Base-by-base conservation (phyloP, 257 asterid species). In the Nicotiana otophora region DNA sequence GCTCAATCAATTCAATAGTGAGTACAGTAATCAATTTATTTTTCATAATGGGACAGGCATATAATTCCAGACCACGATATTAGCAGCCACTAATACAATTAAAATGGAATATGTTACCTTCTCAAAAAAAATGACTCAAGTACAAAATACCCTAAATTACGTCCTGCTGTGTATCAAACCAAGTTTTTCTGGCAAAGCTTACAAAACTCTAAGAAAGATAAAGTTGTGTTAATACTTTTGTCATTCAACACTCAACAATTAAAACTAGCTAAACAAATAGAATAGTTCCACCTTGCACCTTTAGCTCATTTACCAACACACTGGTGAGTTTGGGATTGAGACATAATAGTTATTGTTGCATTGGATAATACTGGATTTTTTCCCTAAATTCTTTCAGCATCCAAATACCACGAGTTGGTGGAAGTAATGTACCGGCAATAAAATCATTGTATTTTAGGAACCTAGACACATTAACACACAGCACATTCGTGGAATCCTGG, bases 241-340 rank as follows among this genome's bases (percentile, higher is more conserved):
- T 46, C 57, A 42, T 72, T 72, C 78, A 10, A 12, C 78, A 46
- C 36, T 46, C 14, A 0, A 42, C 23, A 72, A 42, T 20, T 20
- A 58, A 72, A 72, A 20, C 15, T 72, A 42, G 48, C 78, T 17
- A 69, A 69, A 69, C 77, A 69, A 69, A 36, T 2, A 26, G 28
- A 70, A 39, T 48, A 39, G 34, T 14, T 70, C 19, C 8, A 16
- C 58, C 5, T 70, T 70, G 60, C 20, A 6, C 14, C 34, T 70
- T 70, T 46, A 46, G 36, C 60, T 72, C 48, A 70, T 69, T 36
- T 69, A 69, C 78, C 78, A 69, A n/a, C 57, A 69, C 78, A 46
- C 12, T 15, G 5, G 7, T 0, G 33, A 69, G 10, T 69, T 39
- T 10, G 31, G 20, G 33, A 69, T 69, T n/a, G 57, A 69, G 33